Evolutionary conservation across 352 stramenopile species (phyloP).

Genomic region (Thalassiosira delicatula): DNA sequence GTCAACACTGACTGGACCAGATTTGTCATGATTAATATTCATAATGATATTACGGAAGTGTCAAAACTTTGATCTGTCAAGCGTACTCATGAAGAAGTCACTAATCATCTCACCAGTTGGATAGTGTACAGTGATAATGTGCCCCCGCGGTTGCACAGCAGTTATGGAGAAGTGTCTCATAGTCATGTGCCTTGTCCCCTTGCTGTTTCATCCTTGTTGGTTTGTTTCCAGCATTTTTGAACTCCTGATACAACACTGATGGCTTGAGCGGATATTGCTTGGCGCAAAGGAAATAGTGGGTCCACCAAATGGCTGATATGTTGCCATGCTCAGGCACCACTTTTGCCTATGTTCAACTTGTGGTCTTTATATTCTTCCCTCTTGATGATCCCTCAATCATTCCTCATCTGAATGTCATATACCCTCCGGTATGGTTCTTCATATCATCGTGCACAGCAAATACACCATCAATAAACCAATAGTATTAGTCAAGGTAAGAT

Average conservation of each 20-base stretch:
- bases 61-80: not conserved
- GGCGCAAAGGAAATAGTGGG: not conserved
- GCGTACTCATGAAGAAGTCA: not conserved
- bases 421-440: not conserved
- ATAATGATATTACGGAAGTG: not conserved
- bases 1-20: no score
- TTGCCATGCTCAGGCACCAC: not conserved
- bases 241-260: not conserved
- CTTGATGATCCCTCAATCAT: not conserved
- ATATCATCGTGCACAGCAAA: no score
- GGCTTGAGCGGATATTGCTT: not conserved
- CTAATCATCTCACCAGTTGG: not conserved
- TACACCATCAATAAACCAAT: no score
- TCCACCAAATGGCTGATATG: not conserved
- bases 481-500: not conserved
- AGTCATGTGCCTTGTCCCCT: not conserved
- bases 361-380: not conserved
- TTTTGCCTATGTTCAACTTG: not conserved
- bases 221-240: not conserved
- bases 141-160: not conserved
- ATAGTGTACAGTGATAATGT: not conserved
- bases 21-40: no score
- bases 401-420: not conserved
- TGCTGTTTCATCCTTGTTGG: not conserved
- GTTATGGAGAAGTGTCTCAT: not conserved